Percentiles rank a stretch among this genome's conserved stretches.
These are phyloP conservation scores for Biscogniauxia sp. DNA, from an alignment of 2,329 filamentous ascomycete genomes.

Conservation along the genomic window DNA sequence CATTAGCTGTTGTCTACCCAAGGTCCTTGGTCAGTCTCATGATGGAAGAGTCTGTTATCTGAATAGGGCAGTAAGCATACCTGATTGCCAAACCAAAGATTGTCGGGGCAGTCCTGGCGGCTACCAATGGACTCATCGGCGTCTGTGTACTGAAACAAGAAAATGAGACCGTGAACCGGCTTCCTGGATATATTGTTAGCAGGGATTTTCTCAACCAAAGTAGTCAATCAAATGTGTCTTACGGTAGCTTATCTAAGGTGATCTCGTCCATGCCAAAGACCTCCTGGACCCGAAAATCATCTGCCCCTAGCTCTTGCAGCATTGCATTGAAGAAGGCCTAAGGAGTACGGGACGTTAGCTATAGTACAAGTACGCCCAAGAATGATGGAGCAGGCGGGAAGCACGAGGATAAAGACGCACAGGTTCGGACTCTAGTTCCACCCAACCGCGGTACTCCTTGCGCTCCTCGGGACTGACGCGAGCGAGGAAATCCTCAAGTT, in stretches of 20 bases:
- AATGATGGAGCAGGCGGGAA: background rate
- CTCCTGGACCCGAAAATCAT: conserved; percentile 72
- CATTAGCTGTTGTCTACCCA: conserved; percentile 70
- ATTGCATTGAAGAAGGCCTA: conserved; percentile 85
- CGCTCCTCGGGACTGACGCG: conserved; percentile 52
- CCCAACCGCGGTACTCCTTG: conserved; percentile 67
- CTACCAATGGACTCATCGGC: conserved; percentile 48
- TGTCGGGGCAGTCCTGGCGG: conserved; percentile 53
- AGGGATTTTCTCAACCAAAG: conserved; percentile 1
- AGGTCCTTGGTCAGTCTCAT: conserved; percentile 12
- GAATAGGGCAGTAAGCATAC: conserved; percentile 39
- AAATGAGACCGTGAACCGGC: conserved; percentile 82
- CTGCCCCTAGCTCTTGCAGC: conserved; percentile 73
- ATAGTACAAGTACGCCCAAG: conserved; percentile 13
- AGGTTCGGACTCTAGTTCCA: conserved; percentile 87
- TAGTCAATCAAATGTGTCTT: conserved; percentile 34
- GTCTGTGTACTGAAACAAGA: conserved; percentile 72
- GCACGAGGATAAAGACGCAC: conserved; percentile 44
- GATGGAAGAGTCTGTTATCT: background rate
- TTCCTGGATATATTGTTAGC: conserved; percentile 47
- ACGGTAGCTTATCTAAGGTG: conserved; percentile 62
- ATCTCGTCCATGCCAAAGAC: conserved; percentile 70
- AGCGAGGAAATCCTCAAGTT: conserved; percentile 46
- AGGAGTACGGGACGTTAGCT: background rate
- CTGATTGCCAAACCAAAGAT: conserved; percentile 94